Evolutionary conservation across 176 grass and related monocot species (phyloP), one percentile per base, ranked within the genome.

Genomic region (Oryza australiensis): DNA sequence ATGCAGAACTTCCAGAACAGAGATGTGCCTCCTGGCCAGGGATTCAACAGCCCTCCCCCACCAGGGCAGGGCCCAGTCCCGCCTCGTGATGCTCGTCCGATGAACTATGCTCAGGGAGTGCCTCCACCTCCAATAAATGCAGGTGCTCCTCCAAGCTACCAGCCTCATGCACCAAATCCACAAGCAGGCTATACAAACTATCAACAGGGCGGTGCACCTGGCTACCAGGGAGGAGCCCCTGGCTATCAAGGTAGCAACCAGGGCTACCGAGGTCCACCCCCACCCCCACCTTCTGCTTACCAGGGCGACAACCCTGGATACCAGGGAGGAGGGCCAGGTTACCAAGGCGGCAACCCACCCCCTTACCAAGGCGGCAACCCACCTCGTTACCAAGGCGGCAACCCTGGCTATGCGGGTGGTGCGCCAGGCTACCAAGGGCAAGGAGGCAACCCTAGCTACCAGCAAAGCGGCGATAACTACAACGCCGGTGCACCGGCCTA

Each of bases 1-100:
- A 89, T 80, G 85, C 95, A 93, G 70, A 98, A 89, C 66, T 98
- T 89, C 76, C 95, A 94, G 76, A 91, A 78, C 13, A 84, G 88
- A 57, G 86, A 87, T 22, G 77, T 35, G 15, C 86, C 95, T 70
- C 90, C 80, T 12, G 75, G 57, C 1, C 82, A 85, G 14, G 84
- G 86, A 55, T 91, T 83, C 74, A 88, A 59, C 7, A 42, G 45
- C 10, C 69, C n/a, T n/a, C 73, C 90, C n/a, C 24, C 81, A 82
- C 43, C 80, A 62, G 75, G 72, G 2, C 83, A 60, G 43, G 82
- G 83, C 66, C 75, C 68, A 42, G 71, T 83, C 34, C 80, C 76
- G 28, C 45, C 82, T 23, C 82, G 18, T 82, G 82, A 76, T 51
- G 74, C 57, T 72, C 87, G 82, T 82, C 86, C 76, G 1, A 86